Evolutionary conservation across 352 stramenopile species (phyloP).

Genomic region (Phytophthora multivora): DNA sequence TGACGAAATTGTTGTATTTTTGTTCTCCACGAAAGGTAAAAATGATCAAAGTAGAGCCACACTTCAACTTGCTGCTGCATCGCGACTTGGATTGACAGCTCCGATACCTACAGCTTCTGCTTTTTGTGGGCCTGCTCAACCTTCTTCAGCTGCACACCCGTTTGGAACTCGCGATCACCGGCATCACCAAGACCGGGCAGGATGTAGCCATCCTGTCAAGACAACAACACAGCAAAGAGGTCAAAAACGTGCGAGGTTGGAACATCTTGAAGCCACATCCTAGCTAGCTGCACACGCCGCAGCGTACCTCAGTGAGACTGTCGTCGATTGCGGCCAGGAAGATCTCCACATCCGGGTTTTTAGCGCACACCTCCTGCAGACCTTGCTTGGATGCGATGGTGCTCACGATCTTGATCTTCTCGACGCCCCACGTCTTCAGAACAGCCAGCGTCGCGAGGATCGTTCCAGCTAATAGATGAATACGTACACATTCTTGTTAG

Average conservation of each 20-base stretch:
- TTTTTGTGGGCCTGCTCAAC: slow-evolving; percentile 47
- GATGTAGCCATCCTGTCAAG: slow-evolving; percentile 75
- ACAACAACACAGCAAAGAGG: slow-evolving; percentile 12
- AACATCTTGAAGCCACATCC: slow-evolving; percentile 30
- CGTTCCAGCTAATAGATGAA: slow-evolving; percentile 68
- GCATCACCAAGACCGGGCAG: slow-evolving; percentile 82
- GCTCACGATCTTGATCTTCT: slow-evolving; percentile 94
- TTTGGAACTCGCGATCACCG: slow-evolving; percentile 86
- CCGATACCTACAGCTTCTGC: slow-evolving; percentile 50
- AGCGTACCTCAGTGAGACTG: slow-evolving; percentile 65
- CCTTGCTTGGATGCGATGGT: slow-evolving; percentile 94
- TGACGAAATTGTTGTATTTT: not conserved
- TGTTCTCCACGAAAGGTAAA: not conserved
- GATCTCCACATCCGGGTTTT: slow-evolving; percentile 83
- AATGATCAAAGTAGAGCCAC: not conserved
- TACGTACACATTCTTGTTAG: not conserved
- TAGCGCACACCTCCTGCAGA: slow-evolving; percentile 79
- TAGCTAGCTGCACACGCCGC: slow-evolving; percentile 13
- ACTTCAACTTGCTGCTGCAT: slow-evolving; percentile 12
- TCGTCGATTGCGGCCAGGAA: slow-evolving; percentile 82
- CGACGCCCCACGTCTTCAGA: slow-evolving; percentile 94
- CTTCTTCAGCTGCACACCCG: slow-evolving; percentile 55
- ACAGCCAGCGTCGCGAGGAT: slow-evolving; percentile 96
- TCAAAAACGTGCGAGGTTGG: slow-evolving; percentile 27
- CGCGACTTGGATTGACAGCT: not conserved